Evolutionary conservation across 23 red algal genomes (phyloP).

Genomic region (Cyanidiococcus yangmingshanensis): DNA sequence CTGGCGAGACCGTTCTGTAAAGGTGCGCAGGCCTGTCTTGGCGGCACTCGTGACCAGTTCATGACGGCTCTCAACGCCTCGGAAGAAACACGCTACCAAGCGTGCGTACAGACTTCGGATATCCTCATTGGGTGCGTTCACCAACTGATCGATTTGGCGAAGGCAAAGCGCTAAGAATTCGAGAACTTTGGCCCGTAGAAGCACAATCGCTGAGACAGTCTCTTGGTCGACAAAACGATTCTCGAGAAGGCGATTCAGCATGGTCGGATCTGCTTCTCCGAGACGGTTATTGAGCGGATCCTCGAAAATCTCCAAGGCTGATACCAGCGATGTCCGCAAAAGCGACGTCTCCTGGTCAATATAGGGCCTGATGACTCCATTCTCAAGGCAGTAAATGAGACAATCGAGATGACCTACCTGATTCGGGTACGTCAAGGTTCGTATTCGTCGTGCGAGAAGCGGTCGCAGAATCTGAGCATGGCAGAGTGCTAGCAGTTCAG

Average conservation of each 20-base stretch:
- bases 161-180: background rate
- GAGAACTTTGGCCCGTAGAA: slow-evolving; percentile 13
- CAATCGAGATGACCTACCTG: slow-evolving; percentile 70
- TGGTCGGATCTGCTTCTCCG: slow-evolving; percentile 64
- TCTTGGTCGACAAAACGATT: slow-evolving; percentile 46
- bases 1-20: slow-evolving; percentile 32
- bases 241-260: slow-evolving; percentile 54
- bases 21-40: slow-evolving; percentile 44
- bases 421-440: slow-evolving; percentile 43
- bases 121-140: slow-evolving; percentile 40
- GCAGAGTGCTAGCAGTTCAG: slow-evolving; percentile 28
- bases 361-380: slow-evolving; percentile 6
- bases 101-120: background rate
- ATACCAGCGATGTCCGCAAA: slow-evolving; percentile 21
- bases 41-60: slow-evolving; percentile 39
- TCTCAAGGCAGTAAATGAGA: slow-evolving; percentile 44
- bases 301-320: slow-evolving; percentile 51
- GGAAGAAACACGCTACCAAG: slow-evolving; percentile 60
- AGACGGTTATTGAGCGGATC: slow-evolving; percentile 50
- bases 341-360: slow-evolving; percentile 31
- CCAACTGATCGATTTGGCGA: slow-evolving; percentile 10
- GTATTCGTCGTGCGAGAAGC: slow-evolving; percentile 42
- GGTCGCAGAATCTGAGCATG: slow-evolving; percentile 46
- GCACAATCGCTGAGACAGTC: slow-evolving; percentile 27
- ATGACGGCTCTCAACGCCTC: slow-evolving; percentile 56